Evolutionary conservation across 768 basidiomycete species (phyloP).

Genomic region (Dioszegia hungarica): DNA sequence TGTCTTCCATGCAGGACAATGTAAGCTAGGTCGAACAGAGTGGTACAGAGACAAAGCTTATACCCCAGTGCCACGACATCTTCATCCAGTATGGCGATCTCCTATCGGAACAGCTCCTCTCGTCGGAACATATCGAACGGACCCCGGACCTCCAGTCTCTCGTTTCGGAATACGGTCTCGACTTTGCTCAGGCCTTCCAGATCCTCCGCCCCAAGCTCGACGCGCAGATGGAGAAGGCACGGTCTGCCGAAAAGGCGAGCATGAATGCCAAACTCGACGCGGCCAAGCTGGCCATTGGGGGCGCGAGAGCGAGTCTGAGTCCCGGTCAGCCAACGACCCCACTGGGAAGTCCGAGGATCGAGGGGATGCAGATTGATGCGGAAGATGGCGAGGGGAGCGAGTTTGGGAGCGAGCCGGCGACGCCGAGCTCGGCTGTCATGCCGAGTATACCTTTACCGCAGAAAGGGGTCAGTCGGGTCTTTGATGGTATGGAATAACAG

Average conservation of each 20-base stretch:
- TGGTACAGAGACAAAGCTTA: constrained; percentile 1
- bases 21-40: constrained; percentile 56
- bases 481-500: background rate
- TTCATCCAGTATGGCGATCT: constrained; percentile 88
- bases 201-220: constrained; percentile 67
- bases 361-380: constrained; percentile 12
- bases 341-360: constrained; percentile 2
- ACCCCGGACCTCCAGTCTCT: constrained; percentile 72
- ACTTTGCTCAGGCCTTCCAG: constrained; percentile 86
- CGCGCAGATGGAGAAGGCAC: constrained; percentile 23
- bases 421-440: background rate
- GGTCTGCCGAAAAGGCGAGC: constrained; percentile 20
- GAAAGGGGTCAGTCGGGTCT: background rate
- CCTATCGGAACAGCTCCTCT: constrained; percentile 65
- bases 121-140: constrained; percentile 68
- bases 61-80: constrained; percentile 74
- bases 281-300: constrained; percentile 14
- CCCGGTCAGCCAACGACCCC: constrained; percentile 5
- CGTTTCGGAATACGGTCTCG: constrained; percentile 69
- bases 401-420: background rate
- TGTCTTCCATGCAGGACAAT: constrained; percentile 81
- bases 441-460: background rate
- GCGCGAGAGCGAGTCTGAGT: constrained; percentile 7
- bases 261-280: constrained; percentile 18
- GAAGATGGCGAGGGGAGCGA: constrained; percentile 7